phyloP scores from a whole-genome alignment of 202 grass and related monocot genomes.

The Elaeis oleifera region DNA sequence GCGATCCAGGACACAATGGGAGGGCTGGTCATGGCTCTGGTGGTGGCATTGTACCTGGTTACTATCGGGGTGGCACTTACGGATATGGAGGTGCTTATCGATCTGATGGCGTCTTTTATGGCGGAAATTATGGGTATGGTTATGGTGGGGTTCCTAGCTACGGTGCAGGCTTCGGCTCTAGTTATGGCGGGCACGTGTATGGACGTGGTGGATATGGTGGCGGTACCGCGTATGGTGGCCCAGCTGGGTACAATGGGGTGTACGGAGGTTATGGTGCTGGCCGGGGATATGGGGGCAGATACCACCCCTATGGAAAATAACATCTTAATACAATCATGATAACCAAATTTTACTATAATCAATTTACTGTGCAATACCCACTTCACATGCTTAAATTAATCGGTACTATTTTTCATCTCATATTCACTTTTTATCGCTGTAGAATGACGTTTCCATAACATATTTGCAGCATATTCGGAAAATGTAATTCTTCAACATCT shows the following conservation, averaged over 20 bases:
- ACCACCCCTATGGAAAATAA: slow-evolving; percentile 82
- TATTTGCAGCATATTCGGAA: no score
- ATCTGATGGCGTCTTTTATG: slow-evolving; percentile 56
- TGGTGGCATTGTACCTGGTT: slow-evolving; percentile 24
- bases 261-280: slow-evolving; percentile 31
- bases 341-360: background rate
- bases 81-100: slow-evolving; percentile 31
- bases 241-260: slow-evolving; percentile 17
- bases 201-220: slow-evolving; percentile 33
- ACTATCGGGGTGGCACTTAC: slow-evolving; percentile 15
- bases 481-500: no score
- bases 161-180: slow-evolving; percentile 48
- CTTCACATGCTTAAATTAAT: background rate
- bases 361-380: background rate
- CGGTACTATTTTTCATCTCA: background rate
- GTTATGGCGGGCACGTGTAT: slow-evolving; percentile 22
- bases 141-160: slow-evolving; percentile 27
- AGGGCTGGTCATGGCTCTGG: slow-evolving; percentile 43
- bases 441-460: no score
- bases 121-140: slow-evolving; percentile 49
- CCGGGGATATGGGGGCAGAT: slow-evolving; percentile 45
- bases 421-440: no score
- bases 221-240: slow-evolving; percentile 45
- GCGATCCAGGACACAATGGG: slow-evolving; percentile 42
- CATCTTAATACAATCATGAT: background rate